Base-by-base conservation (phyloP, 306 rosid species). In the Cajanus cajan region DNA sequence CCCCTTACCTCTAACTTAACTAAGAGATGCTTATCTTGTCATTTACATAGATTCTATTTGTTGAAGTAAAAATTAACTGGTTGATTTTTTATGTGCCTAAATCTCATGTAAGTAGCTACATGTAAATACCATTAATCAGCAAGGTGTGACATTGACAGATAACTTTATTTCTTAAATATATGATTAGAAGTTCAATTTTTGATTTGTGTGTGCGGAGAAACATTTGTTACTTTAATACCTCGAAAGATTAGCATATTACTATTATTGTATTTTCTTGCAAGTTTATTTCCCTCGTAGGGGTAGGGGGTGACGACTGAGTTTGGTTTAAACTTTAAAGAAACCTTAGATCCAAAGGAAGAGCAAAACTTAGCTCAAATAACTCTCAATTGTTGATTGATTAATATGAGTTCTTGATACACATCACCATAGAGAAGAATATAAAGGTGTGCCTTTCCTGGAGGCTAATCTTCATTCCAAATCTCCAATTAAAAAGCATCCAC, bases 361-460 rank as follows among this genome's bases (percentile, higher is more conserved):
- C 77, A 76, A 63, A 71, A 66, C 50, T 70, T 71, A 6, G 71
- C 74, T 71, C 50, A 34, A 62, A 78, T 77, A 63, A 18, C 57
- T 19, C 77, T 77, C 73, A 24, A 73, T 72, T 62, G 33, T 58
- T 58, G 4, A 58, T 79, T 70, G 75, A 69, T 72, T 59, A 71
- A 40, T 34, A 41, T 62, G 47, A 36, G 80, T 83, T 73, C 73
- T 41, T 52, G 55, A 64, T 77, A 44, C 47, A 84, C 79, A 83
- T 91, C 54, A 85, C 37, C 80, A 45, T 66, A 57, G 21, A 52
- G 89, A 37, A 76, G 85, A 84, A 89, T 28, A 59, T 14, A 4
- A n/a, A 69, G 90, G 44, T 66, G 80, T 88, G 72, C 87, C 82
- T 83, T 86, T 84, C 91, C 85, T 41, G 9, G 13, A 52, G 63